Percentiles rank a stretch among this genome's conserved stretches.
Evolutionary conservation across 1,284 basidiomycete genomes (phyloP).

Genomic region (Tylopilus orsonianus): DNA sequence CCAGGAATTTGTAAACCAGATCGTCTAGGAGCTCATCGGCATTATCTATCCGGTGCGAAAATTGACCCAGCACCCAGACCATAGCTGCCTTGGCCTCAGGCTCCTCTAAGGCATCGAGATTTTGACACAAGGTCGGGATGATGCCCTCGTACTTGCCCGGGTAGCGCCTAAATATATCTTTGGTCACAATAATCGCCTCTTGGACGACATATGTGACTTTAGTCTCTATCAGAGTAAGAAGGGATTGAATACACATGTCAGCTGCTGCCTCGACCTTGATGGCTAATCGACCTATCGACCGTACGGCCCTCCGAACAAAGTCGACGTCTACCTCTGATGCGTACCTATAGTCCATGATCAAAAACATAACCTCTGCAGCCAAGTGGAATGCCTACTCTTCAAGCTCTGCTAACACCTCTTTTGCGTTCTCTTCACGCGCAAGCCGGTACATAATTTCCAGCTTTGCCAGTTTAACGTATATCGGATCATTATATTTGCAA

Average conservation of each 20-base stretch:
- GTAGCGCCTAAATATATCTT: slow-evolving; percentile 97
- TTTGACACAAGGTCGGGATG: slow-evolving; percentile 89
- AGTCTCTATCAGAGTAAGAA: slow-evolving; percentile 88
- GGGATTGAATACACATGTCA: slow-evolving; percentile 85
- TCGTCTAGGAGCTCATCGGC: slow-evolving; percentile 95
- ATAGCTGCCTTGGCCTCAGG: slow-evolving; percentile 96
- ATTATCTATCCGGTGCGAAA: slow-evolving; percentile 94
- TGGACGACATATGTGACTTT: slow-evolving; percentile 97
- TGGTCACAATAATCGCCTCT: slow-evolving; percentile 96
- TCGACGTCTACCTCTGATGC: slow-evolving; percentile 98
- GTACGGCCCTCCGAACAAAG: slow-evolving; percentile 96
- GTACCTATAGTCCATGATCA: slow-evolving; percentile 57
- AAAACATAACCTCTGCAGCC: background rate
- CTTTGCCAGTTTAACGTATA: slow-evolving; percentile 98
- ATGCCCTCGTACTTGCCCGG: slow-evolving; percentile 96
- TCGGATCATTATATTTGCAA: slow-evolving; percentile 99
- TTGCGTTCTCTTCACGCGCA: slow-evolving; percentile 87
- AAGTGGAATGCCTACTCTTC: slow-evolving; percentile 71
- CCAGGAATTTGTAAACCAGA: slow-evolving; percentile 87
- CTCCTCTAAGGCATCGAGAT: slow-evolving; percentile 91
- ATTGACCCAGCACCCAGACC: slow-evolving; percentile 99
- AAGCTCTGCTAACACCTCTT: slow-evolving; percentile 90
- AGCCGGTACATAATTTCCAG: slow-evolving; percentile 98
- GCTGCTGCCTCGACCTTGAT: slow-evolving; percentile 95
- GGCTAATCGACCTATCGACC: slow-evolving; percentile 93